phyloP scores from a whole-genome alignment of 2,329 filamentous ascomycete genomes.

The Cytospora paraplurivora region DNA sequence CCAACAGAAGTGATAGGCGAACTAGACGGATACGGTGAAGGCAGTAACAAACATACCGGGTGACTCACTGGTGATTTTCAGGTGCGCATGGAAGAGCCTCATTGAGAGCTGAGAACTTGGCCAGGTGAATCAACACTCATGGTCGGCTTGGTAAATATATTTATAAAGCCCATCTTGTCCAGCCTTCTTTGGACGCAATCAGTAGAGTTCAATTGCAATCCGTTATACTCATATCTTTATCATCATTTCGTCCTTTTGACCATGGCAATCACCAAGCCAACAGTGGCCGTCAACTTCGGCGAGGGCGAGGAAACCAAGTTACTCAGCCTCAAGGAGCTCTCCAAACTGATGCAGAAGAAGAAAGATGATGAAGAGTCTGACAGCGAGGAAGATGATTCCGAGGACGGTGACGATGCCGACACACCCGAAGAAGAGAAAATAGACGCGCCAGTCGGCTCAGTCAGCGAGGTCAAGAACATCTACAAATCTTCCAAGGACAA shows the following conservation, averaged over 20 bases:
- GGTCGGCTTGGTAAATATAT: background rate
- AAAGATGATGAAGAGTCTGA: background rate
- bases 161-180: background rate
- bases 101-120: background rate
- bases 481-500: conserved; percentile 48
- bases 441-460: conserved; percentile 37
- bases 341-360: conserved; percentile 8
- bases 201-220: background rate
- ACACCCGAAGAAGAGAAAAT: conserved; percentile 15
- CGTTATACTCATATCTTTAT: background rate
- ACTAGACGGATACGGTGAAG: background rate
- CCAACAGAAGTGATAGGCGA: background rate
- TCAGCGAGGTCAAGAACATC: conserved; percentile 46
- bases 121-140: no score
- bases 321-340: conserved; percentile 16
- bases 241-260: no score
- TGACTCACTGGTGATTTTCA: background rate
- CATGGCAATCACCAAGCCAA: conserved; percentile 23
- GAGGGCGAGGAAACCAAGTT: conserved; percentile 7
- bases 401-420: background rate
- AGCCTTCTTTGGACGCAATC: background rate
- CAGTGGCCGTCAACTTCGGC: conserved; percentile 13
- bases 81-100: background rate
- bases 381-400: background rate
- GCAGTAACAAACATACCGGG: background rate